These are phyloP conservation scores for Fusarium newnesense DNA, from an alignment of 2,329 filamentous ascomycete genomes.

Conservation along the genomic window DNA sequence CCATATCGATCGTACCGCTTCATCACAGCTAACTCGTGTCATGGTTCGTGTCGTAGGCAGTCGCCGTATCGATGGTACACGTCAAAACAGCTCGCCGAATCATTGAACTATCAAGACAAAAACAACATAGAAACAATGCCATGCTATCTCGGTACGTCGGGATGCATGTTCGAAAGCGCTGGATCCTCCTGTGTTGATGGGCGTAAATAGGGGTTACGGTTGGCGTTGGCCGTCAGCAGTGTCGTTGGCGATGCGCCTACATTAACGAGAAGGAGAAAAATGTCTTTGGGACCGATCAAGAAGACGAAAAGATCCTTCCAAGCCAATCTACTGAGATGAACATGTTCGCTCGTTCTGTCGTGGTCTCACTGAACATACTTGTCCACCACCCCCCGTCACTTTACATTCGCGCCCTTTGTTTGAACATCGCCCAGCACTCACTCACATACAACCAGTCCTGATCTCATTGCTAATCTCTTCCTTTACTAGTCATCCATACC, in stretches of 20 bases:
- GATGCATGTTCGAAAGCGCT: background rate
- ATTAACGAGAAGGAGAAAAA: background rate
- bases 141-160: accelerated
- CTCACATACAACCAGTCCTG: background rate
- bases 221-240: background rate
- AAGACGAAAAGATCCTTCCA: background rate
- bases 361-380: background rate
- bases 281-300: no score
- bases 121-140: accelerated
- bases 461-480: background rate
- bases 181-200: background rate
- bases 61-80: background rate
- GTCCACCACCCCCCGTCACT: background rate
- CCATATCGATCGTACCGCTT: background rate
- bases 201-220: slow-evolving; percentile 4
- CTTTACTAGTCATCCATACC: background rate
- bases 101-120: background rate
- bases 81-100: background rate
- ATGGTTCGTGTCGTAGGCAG: background rate
- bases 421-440: background rate
- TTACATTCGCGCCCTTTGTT: background rate
- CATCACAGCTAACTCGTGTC: background rate
- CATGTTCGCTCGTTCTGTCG: background rate
- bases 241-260: background rate
- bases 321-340: background rate